These are phyloP conservation scores for Kuraishia ogatae DNA, from an alignment of 805 yeast species.

Conservation along the genomic window DNA sequence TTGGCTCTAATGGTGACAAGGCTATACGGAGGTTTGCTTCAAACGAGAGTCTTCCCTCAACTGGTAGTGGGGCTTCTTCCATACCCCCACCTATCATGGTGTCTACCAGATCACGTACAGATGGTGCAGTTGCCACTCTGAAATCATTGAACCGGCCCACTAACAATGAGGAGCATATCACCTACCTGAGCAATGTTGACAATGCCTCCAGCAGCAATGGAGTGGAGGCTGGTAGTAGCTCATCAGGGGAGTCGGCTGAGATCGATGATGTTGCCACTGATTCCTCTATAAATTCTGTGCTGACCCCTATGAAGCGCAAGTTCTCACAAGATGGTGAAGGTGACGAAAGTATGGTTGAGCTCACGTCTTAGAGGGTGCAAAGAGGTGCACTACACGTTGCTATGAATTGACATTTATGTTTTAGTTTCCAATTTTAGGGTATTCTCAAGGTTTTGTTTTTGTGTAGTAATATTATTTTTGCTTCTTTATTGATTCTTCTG, in stretches of 20 bases:
- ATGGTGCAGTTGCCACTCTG: constrained; percentile 1
- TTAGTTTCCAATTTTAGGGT: not conserved
- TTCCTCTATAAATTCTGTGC: not conserved
- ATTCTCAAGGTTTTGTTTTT: too few relatives aligned
- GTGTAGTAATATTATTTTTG: not conserved
- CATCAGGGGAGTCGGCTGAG: not conserved
- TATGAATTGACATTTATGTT: not conserved
- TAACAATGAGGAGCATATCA: not conserved
- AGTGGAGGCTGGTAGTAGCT: not conserved
- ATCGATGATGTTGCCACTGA: not conserved
- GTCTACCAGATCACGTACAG: not conserved
- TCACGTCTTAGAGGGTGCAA: not conserved
- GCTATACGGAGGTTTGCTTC: not conserved
- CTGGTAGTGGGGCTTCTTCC: not conserved
- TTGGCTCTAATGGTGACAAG: not conserved
- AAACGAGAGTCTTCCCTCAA: not conserved
- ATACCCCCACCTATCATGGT: not conserved
- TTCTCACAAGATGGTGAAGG: not conserved
- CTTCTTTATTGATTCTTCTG: too few relatives aligned
- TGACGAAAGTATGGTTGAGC: not conserved
- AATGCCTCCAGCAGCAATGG: not conserved
- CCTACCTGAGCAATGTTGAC: not conserved
- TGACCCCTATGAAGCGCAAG: constrained; percentile 1
- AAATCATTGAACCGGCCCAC: not conserved
- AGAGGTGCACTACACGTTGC: not conserved